phyloP scores from a whole-genome alignment of 345 rosid species.

The Lepidium africanum region DNA sequence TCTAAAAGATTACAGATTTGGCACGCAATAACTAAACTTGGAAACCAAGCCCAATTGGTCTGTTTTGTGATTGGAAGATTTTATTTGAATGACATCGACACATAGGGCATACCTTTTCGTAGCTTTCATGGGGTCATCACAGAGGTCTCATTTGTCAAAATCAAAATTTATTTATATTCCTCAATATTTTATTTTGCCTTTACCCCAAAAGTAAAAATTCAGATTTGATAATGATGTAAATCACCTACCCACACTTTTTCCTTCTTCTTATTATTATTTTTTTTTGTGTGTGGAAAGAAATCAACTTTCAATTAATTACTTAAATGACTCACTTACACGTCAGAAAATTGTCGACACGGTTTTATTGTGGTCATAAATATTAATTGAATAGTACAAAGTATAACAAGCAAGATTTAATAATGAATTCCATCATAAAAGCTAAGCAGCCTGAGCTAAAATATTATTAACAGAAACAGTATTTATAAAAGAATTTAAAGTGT shows the following conservation, averaged over 20 bases:
- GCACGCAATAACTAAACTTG: slow-evolving; percentile 23
- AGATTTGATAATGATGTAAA: slow-evolving; percentile 21
- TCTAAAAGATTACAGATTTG: background rate
- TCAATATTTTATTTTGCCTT: slow-evolving; percentile 11
- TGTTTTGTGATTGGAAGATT: slow-evolving; percentile 18
- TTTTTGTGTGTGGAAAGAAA: background rate
- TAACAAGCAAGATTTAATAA: background rate
- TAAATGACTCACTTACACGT: slow-evolving; percentile 29
- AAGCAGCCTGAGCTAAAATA: slow-evolving; percentile 15
- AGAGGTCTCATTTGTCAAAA: slow-evolving; percentile 12
- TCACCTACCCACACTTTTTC: slow-evolving; percentile 10
- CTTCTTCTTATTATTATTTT: too few species aligned
- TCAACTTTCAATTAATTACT: background rate
- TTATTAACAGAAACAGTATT: background rate
- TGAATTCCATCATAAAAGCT: slow-evolving; percentile 17
- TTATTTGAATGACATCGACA: slow-evolving; percentile 14
- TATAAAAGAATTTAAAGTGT: background rate
- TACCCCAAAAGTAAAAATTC: slow-evolving; percentile 21
- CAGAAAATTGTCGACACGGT: slow-evolving; percentile 19
- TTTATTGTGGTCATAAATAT: slow-evolving; percentile 14
- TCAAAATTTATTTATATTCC: slow-evolving; percentile 12
- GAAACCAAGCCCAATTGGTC: slow-evolving; percentile 19
- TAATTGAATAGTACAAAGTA: slow-evolving; percentile 1
- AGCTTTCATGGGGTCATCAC: slow-evolving; percentile 20
- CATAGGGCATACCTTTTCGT: slow-evolving; percentile 11